A percentile compares a stretch with the other conserved stretches of the same genome.
Conservation (phyloP, 371 early-diverging fungal genomes). For the Mucor saturninus region DNA sequence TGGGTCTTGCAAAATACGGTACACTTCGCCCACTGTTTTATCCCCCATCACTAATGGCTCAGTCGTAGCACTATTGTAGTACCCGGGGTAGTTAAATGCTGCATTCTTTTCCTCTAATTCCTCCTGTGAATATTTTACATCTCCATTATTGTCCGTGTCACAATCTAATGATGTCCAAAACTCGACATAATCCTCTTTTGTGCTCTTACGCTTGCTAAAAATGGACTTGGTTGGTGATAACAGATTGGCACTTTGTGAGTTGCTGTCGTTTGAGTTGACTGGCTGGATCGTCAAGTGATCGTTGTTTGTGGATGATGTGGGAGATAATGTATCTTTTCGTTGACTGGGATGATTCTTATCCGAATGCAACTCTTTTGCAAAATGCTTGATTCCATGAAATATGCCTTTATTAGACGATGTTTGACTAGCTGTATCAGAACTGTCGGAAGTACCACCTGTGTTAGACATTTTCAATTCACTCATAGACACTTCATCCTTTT, state of each 20-base stretch:
- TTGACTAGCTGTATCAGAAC: conserved; percentile 6
- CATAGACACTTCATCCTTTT: conserved; percentile 1
- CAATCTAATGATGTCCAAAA: conserved; percentile 33
- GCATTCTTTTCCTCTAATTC: neutral
- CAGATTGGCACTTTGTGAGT: neutral
- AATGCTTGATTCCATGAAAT: neutral
- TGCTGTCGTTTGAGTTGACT: neutral
- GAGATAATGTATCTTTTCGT: neutral
- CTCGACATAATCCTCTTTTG: conserved; percentile 24
- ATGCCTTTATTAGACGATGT: neutral
- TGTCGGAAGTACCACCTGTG: conserved; percentile 7
- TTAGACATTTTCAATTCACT: neutral
- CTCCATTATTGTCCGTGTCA: conserved; percentile 34
- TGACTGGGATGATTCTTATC: neutral
- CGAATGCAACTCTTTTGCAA: neutral
- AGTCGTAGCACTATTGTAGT: conserved; percentile 15
- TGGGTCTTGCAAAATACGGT: conserved; percentile 54
- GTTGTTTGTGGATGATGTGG: neutral
- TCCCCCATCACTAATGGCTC: conserved; percentile 1
- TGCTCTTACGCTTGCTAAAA: conserved; percentile 24
- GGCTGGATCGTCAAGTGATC: neutral
- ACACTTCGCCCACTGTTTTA: conserved; percentile 18
- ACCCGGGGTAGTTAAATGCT: neutral
- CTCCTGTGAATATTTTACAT: conserved; percentile 1
- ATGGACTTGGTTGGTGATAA: conserved; percentile 19